These are phyloP conservation scores for Nematodospora valgi DNA, from an alignment of 805 yeast species.

Conservation along the genomic window DNA sequence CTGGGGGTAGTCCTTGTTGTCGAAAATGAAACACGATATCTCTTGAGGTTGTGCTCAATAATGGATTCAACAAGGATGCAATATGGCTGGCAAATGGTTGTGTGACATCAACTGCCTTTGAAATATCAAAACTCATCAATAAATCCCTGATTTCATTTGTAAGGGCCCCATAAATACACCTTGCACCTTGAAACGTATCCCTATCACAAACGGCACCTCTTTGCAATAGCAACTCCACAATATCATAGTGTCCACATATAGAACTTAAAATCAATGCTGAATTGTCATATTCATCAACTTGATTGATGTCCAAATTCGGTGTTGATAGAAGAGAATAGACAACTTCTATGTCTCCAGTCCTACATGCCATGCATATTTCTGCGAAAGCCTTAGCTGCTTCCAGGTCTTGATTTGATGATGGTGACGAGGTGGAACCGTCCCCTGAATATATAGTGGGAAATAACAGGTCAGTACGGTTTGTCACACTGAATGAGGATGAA, in stretches of 20 bases:
- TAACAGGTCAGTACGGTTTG: background rate
- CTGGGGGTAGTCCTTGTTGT: constrained; percentile 8
- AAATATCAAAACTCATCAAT: constrained; percentile 57
- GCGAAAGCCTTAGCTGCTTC: constrained; percentile 24
- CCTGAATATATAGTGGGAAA: background rate
- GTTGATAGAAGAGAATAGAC: constrained; percentile 56
- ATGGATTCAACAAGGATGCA: constrained; percentile 41
- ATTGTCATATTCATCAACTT: constrained; percentile 69
- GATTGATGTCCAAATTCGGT: constrained; percentile 38
- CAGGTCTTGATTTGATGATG: constrained; percentile 3
- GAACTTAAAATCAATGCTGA: constrained; percentile 73
- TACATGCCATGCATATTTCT: constrained; percentile 62
- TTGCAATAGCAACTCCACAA: constrained; percentile 58
- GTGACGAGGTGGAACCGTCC: background rate
- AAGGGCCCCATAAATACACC: constrained; percentile 73
- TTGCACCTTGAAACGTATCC: constrained; percentile 78
- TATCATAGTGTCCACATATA: constrained; percentile 66
- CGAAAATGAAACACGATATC: constrained; percentile 31
- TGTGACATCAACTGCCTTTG: constrained; percentile 61
- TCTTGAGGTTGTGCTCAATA: constrained; percentile 20
- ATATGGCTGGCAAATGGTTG: constrained; percentile 76
- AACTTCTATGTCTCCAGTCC: constrained; percentile 63
- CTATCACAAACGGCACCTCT: constrained; percentile 75
- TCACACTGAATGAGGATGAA: background rate
- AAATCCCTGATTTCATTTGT: constrained; percentile 61